These are phyloP conservation scores for Glomus cerebriforme DNA, from an alignment of 192 early-diverging fungal genomes.

Conservation along the genomic window DNA sequence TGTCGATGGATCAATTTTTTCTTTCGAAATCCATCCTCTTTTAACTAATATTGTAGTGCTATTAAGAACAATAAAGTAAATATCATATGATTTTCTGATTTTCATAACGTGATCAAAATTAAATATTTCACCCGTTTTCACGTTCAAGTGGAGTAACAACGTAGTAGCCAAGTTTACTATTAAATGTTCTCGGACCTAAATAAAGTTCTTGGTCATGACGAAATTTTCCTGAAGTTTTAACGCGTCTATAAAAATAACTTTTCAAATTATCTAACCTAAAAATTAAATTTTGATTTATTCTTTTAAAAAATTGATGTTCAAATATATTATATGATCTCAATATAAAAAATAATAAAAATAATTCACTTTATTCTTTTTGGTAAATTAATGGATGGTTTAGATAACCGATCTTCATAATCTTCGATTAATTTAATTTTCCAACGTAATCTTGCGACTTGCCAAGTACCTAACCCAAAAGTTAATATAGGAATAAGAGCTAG, in stretches of 20 bases:
- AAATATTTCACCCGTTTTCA: conserved; percentile 55
- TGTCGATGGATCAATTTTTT: conserved; percentile 57
- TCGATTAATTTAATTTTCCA: conserved; percentile 89
- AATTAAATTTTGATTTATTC: conserved; percentile 27
- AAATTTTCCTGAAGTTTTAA: conserved; percentile 69
- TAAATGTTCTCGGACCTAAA: conserved; percentile 74
- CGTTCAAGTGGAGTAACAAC: conserved; percentile 77
- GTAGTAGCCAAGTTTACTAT: conserved; percentile 72
- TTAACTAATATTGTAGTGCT: conserved; percentile 75
- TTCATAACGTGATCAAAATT: background rate
- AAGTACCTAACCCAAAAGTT: conserved; percentile 76
- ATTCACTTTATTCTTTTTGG: conserved; percentile 63
- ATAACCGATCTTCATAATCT: conserved; percentile 61
- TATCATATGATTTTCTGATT: background rate
- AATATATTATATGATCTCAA: background rate
- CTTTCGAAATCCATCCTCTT: conserved; percentile 85
- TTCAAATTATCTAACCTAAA: conserved; percentile 45
- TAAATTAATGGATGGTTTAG: conserved; percentile 64
- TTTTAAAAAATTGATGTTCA: background rate
- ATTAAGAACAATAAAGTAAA: conserved; percentile 30
- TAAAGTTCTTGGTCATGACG: conserved; percentile 78
- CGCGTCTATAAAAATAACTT: conserved; percentile 77
- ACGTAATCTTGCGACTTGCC: conserved; percentile 85
- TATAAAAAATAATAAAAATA: no score
- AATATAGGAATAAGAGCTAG: conserved; percentile 53